Base-by-base conservation (phyloP, 495 filamentous ascomycete genomes). In the Xylaria venustula region DNA sequence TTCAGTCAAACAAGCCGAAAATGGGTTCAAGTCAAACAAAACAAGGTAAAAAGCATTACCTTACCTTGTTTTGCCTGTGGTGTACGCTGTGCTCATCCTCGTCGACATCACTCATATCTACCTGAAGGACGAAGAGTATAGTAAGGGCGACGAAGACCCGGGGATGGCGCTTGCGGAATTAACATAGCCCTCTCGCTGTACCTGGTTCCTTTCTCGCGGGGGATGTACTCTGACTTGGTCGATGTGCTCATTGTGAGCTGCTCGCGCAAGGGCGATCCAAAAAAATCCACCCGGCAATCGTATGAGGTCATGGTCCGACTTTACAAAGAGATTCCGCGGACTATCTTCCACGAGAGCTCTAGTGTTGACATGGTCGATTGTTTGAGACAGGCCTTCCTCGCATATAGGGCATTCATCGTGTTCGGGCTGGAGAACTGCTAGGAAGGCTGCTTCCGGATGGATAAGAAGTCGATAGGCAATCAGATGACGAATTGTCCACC, bases 41-140 rank as follows among this genome's bases (percentile, higher is more conserved):
- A n/a, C n/a, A n/a, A n/a, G n/a, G n/a, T n/a, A n/a, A n/a, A n/a
- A n/a, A n/a, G n/a, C n/a, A n/a, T n/a, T n/a, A n/a, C n/a, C n/a
- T n/a, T n/a, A n/a, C n/a, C n/a, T n/a, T n/a, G n/a, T n/a, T n/a
- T n/a, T n/a, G n/a, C n/a, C n/a, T n/a, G n/a, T n/a, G n/a, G n/a
- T n/a, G n/a, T n/a, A n/a, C 58, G 17, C 54, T 48, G 23, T 61
- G 49, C 26, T 61, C 58, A 41, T 61, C 58, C 58, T 61, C 58
- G 36, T 54, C 48, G 6, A 54, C 15, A 26, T 61, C 49, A 15
- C 20, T 30, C 19, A 32, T 54, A 41, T 41, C 37, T 41, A 14
- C 37, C 37, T 41, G 37, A 41, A 41, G 37, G 37, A 41, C 37
- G 37, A 41, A 41, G 48, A 53, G 34, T 36, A 46, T 19, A n/a